A percentile compares a stretch with the other conserved stretches of the same genome.
These are phyloP conservation scores for Cyberlindnera sargentensis DNA, from an alignment of 805 yeast genomes.

Conservation along the genomic window DNA sequence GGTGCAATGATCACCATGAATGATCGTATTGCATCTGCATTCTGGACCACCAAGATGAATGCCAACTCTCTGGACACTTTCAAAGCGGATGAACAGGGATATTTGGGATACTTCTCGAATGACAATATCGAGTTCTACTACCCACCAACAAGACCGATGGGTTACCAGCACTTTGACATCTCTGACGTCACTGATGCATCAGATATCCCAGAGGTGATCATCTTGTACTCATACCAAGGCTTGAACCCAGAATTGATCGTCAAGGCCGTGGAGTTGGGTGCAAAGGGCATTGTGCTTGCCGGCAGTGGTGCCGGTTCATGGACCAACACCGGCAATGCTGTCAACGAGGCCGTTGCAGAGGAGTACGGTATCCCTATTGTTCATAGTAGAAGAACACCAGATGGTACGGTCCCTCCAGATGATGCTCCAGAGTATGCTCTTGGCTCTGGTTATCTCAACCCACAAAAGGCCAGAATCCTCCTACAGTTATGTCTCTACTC, in stretches of 20 bases:
- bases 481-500: conserved; percentile 45
- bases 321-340: conserved; percentile 33
- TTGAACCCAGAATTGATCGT: conserved; percentile 40
- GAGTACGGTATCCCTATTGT: conserved; percentile 42
- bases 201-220: conserved; percentile 36
- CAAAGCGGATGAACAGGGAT: conserved; percentile 60
- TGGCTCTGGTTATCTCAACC: conserved; percentile 58
- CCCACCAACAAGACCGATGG: conserved; percentile 47
- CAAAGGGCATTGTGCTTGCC: conserved; percentile 53
- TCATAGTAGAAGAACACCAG: conserved; percentile 57
- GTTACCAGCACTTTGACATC: conserved; percentile 27
- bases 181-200: conserved; percentile 16
- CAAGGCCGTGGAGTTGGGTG: conserved; percentile 35
- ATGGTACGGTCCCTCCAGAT: conserved; percentile 58
- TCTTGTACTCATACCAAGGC: conserved; percentile 58
- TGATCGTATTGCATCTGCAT: conserved; percentile 62
- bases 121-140: conserved; percentile 56
- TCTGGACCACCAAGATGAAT: conserved; percentile 58
- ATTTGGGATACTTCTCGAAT: conserved; percentile 60
- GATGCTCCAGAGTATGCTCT: conserved; percentile 32
- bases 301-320: conserved; percentile 65
- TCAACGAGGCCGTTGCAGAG: conserved; percentile 33
- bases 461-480: conserved; percentile 54
- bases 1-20: conserved; percentile 60
- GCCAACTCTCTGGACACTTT: conserved; percentile 65